Evolutionary conservation across 1,284 basidiomycete species (phyloP), one percentile per base, ranked within the genome.

Genomic region (Trichosporon faecale): DNA sequence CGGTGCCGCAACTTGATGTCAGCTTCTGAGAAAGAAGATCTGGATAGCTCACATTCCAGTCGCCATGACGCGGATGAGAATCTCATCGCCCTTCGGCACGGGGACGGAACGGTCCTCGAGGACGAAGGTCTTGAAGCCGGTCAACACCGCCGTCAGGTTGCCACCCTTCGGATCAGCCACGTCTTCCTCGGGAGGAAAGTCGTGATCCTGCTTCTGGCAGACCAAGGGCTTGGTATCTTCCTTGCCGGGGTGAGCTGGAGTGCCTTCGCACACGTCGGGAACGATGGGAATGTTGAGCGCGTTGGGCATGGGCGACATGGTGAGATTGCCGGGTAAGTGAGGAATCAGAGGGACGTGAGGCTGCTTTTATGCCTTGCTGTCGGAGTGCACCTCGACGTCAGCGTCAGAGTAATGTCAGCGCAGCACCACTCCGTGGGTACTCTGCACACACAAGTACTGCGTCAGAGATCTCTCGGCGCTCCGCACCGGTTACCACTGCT

Each of bases 11-110:
- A 37, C 71, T 70, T 44, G 0, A 9, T 3, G 35, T 70, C 64
- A 74, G 66, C 64, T 6, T 29, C 23, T 4, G 33, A 33, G 33
- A 44, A 12, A 16, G 37, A 40, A 40, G 37, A 11, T 14, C 37
- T 40, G 4, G 37, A 12, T 7, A 33, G 68, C 72, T 55, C 57
- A 76, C 67, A 74, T 69, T 21, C 75, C 76, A 8, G 76, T 77
- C 3, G 72, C 57, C 69, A 77, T 77, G 46, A 72, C 67, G 65
- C 75, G 71, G 40, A 77, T 69, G 25, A 77, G 71, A 1, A 77
- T 72, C 27, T 74, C 71, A 21, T 71, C 66, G 21, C 57, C 55
- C 4, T 65, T 67, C 33, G 70, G 35, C 1, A 7, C 14, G 11
- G 76, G 75, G 12, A 76, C 63, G 2, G 68, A 70, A 7, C 72